Conservation (phyloP, 306 rosid species). For the Castanea crenata region DNA sequence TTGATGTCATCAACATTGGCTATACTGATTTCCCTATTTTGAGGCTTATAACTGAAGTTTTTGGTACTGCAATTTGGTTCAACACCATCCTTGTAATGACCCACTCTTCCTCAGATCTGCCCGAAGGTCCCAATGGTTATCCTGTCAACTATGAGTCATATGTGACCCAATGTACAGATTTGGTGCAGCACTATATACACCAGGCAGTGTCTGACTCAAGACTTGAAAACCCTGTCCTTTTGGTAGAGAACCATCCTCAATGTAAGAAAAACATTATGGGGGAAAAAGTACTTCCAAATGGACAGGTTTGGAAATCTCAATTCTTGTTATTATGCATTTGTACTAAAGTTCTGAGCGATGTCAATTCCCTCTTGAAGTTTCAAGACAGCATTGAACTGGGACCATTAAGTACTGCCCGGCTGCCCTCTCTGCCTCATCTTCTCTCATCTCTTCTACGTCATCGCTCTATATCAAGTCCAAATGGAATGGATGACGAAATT, state of each 20-base stretch:
- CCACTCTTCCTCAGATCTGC: conserved; percentile 76
- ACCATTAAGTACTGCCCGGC: conserved; percentile 43
- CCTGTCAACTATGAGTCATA: conserved; percentile 64
- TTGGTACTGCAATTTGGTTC: conserved; percentile 90
- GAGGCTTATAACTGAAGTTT: conserved; percentile 77
- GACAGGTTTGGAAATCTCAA: conserved; percentile 91
- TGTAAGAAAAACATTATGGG: conserved; percentile 69
- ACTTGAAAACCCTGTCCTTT: conserved; percentile 81
- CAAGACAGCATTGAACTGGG: conserved; percentile 80
- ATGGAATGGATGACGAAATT: conserved; percentile 50
- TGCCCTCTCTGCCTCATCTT: conserved; percentile 91
- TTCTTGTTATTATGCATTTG: conserved; percentile 76
- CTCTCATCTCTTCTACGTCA: conserved; percentile 75
- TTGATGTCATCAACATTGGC: conserved; percentile 56
- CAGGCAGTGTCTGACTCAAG: conserved; percentile 78
- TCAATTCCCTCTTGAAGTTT: conserved; percentile 69
- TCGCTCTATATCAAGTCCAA: conserved; percentile 33
- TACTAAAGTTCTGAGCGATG: conserved; percentile 81
- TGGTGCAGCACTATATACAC: conserved; percentile 73
- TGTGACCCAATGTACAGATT: conserved; percentile 52
- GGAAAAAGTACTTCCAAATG: conserved; percentile 93
- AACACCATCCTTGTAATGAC: conserved; percentile 89
- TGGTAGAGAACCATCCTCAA: conserved; percentile 92
- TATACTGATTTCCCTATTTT: conserved; percentile 53
- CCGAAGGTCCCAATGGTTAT: conserved; percentile 75